Percentiles rank a stretch among this genome's conserved stretches.
Evolutionary conservation across 1,139 yeast genomes (phyloP).

Genomic region (Candida pseudoviswanathii): DNA sequence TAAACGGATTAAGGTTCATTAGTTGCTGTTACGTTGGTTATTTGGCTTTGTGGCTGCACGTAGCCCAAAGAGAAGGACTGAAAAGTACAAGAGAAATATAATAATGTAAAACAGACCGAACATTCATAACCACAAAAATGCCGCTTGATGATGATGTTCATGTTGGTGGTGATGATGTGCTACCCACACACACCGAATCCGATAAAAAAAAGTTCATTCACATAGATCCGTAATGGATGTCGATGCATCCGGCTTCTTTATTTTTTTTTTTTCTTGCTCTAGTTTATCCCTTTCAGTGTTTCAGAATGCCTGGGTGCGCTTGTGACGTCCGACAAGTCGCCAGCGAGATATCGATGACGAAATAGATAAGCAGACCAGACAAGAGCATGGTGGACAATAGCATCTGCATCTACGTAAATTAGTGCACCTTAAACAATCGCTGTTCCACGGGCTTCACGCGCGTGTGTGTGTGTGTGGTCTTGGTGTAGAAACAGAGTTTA

Average conservation of each 20-base stretch:
- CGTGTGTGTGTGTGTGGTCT: not conserved
- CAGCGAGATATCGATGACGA: not conserved
- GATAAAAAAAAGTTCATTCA: not conserved
- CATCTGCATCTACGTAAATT: not conserved
- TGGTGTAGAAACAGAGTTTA: not conserved
- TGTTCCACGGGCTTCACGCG: not conserved
- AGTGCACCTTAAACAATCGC: not conserved
- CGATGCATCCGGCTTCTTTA: not conserved
- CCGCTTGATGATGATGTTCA: not conserved
- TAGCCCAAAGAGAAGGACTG: not conserved
- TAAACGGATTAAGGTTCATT: not conserved
- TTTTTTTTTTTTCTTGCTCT: not conserved
- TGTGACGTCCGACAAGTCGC: not conserved
- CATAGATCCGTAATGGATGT: not conserved
- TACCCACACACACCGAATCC: not conserved
- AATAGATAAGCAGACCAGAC: not conserved
- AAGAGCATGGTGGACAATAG: not conserved
- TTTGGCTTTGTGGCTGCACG: not conserved
- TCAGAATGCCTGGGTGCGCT: not conserved
- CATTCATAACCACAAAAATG: conserved; percentile 1
- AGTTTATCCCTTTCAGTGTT: not conserved
- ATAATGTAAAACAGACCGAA: not conserved
- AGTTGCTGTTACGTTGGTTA: conserved; percentile 1
- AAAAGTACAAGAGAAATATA: not conserved
- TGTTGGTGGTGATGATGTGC: not conserved